A percentile compares a stretch with the other conserved stretches of the same genome.
Evolutionary conservation across 2,329 filamentous ascomycete genomes (phyloP).

Genomic region (Penicillium sp.): DNA sequence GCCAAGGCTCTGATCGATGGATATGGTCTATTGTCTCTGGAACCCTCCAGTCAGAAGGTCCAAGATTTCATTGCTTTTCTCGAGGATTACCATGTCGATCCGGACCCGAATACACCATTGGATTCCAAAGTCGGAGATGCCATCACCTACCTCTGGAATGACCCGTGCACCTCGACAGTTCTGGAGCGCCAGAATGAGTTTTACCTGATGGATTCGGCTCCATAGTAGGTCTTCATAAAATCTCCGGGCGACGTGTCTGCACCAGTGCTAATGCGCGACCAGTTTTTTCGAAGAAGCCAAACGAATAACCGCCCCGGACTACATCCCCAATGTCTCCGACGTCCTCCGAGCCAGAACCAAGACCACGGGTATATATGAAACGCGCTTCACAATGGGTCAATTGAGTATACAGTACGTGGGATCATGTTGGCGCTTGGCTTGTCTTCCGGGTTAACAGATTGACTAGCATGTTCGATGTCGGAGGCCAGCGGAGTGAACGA

Average conservation of each 20-base stretch:
- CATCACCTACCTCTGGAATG: conserved; percentile 81
- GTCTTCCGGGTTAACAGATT: conserved; percentile 20
- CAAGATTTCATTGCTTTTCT: conserved; percentile 72
- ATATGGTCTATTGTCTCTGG: conserved; percentile 85
- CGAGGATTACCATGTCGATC: conserved; percentile 80
- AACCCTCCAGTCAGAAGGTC: conserved; percentile 66
- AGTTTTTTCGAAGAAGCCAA: conserved; percentile 95
- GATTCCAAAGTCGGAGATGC: conserved; percentile 76
- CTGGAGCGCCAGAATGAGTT: conserved; percentile 97
- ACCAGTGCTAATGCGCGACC: conserved; percentile 18
- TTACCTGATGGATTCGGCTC: conserved; percentile 97
- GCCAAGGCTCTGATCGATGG: conserved; percentile 86
- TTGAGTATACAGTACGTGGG: conserved; percentile 91
- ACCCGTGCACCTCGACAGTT: conserved; percentile 72
- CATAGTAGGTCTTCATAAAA: conserved; percentile 84
- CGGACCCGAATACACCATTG: conserved; percentile 79
- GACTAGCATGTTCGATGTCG: conserved; percentile 94
- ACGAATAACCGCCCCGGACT: conserved; percentile 76
- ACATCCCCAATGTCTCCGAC: conserved; percentile 89
- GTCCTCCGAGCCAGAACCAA: conserved; percentile 94
- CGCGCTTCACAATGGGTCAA: conserved; percentile 96
- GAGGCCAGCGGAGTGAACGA: conserved; percentile 90
- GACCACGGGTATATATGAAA: conserved; percentile 98
- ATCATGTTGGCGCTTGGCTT: conserved; percentile 1
- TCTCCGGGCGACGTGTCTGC: too few relatives aligned